phyloP scores from a whole-genome alignment of 2,329 filamentous ascomycete genomes.

The Paecilomyces dactylethromorphus region DNA sequence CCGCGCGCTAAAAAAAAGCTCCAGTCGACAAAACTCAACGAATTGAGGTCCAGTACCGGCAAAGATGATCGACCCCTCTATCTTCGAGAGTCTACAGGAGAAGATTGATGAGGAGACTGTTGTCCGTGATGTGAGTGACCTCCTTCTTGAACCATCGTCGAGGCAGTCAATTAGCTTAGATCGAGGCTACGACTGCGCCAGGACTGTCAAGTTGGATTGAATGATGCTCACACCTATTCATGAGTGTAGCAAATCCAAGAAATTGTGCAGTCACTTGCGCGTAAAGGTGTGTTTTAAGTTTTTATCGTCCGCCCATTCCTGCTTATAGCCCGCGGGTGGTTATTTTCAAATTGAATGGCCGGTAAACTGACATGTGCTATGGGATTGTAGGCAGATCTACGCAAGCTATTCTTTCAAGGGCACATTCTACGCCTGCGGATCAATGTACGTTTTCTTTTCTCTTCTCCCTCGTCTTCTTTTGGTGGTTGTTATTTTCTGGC shows the following conservation, averaged over 20 bases:
- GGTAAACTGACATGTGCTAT: neutral
- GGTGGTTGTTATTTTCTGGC: neutral
- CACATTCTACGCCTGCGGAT: slow-evolving; percentile 74
- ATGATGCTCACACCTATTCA: neutral
- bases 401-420: slow-evolving; percentile 76
- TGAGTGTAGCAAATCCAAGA: slow-evolving; percentile 60
- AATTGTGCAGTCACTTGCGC: slow-evolving; percentile 74
- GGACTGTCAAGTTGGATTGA: neutral
- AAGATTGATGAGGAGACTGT: slow-evolving; percentile 83
- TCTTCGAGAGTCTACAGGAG: slow-evolving; percentile 80
- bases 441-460: slow-evolving; percentile 46
- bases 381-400: slow-evolving; percentile 57
- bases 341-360: neutral
- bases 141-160: slow-evolving; percentile 7
- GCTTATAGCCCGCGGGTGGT: neutral
- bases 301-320: too few species aligned
- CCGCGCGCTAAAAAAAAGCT: neutral
- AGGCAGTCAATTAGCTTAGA: slow-evolving; percentile 4
- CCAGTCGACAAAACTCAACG: slow-evolving; percentile 1
- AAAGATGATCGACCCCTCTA: slow-evolving; percentile 66
- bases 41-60: slow-evolving; percentile 20
- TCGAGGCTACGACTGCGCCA: slow-evolving; percentile 11
- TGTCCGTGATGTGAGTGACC: slow-evolving; percentile 60
- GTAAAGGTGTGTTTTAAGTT: slow-evolving; percentile 49
- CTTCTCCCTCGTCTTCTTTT: neutral